Base-by-base conservation (phyloP, 805 yeast species). In the Sporopachydermia lactativora region DNA sequence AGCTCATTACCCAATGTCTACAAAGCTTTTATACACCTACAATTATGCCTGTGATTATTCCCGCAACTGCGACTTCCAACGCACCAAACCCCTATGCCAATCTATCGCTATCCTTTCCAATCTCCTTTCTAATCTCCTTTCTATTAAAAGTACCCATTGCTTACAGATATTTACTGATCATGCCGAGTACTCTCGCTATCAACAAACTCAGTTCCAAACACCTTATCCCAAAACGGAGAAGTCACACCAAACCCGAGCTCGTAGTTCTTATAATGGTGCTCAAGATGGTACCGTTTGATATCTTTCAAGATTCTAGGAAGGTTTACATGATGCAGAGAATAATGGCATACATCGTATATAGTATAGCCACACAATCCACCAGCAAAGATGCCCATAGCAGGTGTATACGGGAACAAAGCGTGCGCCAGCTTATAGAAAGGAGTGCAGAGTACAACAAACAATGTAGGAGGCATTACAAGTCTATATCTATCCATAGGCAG, bases 231-330 rank as follows among this genome's bases (percentile, higher is more conserved):
- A 62, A 84, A 84, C 62, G 74, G 77, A 46, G 86, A 73, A 19
- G 97, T 85, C 47, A 92, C 97, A 50, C 99, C 99, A 51, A 88
- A 92, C 1, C 97, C 99, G 51, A 88, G 65, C 61, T 94, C 95
- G 61, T 84, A 92, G 62, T 92, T 89, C 66, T 89, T 88, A 68
- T 92, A 92, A 58, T 92, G 99, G 61, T 92, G 99, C 59, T 89
- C 97, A 61, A 92, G 71, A 60, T 92, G 99, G 57, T 85, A 79
- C 39, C 81, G 83, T 62, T 92, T 92, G 54, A 85, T 65, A 19
- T 73, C 76, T 57, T 83, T 86, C 62, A 85, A 65, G 55, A 68
- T 81, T 35, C 64, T 52, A 17, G 98, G 98, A 52, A 92, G 68
- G 53, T 70, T 71, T 34, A 83, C 73, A 62, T 92, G 99, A 58